Percentiles rank a stretch among this genome's conserved stretches.
phyloP scores from a whole-genome alignment of 2,329 filamentous ascomycete genomes.

The Neopestalotiopsis clavispora region DNA sequence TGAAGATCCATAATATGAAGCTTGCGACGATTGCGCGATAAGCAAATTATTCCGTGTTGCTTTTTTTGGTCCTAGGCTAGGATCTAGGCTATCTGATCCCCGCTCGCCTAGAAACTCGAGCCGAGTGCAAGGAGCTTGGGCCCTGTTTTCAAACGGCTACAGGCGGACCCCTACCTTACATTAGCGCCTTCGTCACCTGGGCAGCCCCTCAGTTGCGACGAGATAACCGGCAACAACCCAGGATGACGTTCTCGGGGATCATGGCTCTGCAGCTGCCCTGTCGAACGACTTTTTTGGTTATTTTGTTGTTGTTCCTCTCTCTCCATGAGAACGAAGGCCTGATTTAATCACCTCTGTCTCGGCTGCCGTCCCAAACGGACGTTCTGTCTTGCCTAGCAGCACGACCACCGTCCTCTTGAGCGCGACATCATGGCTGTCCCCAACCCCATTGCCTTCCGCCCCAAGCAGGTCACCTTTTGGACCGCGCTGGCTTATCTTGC shows the following conservation, averaged over 20 bases:
- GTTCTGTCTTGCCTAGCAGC: background rate
- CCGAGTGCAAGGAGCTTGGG: background rate
- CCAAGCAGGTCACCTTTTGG: constrained; percentile 81
- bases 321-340: background rate
- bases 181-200: background rate
- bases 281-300: background rate
- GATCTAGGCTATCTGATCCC: background rate
- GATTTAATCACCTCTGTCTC: background rate
- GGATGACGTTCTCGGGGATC: background rate
- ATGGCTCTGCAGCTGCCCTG: background rate
- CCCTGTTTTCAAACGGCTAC: background rate
- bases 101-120: background rate
- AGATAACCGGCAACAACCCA: constrained; percentile 1
- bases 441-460: constrained; percentile 77
- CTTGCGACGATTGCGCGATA: background rate
- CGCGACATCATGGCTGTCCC: constrained; percentile 13
- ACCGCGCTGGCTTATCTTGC: constrained; percentile 74
- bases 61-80: background rate
- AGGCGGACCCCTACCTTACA: background rate
- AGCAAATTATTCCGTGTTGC: constrained; percentile 1
- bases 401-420: background rate
- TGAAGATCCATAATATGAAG: background rate
- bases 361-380: background rate
- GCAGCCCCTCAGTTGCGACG: background rate
- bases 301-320: background rate